Conservation (phyloP, 2,329 filamentous ascomycete genomes). For the Ramularia endophylla region DNA sequence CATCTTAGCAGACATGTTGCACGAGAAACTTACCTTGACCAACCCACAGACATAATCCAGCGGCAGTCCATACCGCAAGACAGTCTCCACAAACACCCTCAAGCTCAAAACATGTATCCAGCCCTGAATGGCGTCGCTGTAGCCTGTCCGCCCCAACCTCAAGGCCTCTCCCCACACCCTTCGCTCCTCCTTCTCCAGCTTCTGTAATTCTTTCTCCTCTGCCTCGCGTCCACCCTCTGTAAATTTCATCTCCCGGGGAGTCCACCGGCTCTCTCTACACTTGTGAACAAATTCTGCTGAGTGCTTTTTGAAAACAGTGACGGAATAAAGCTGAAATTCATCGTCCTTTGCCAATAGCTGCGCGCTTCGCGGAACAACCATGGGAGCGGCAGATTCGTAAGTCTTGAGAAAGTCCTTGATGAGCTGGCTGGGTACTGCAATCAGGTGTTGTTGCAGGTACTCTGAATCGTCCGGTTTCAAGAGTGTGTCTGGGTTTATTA, state of each 20-base stretch:
- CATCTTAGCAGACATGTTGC: too few species aligned
- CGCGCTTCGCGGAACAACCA: slow-evolving; percentile 90
- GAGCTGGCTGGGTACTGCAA: slow-evolving; percentile 74
- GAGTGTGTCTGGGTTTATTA: slow-evolving; percentile 68
- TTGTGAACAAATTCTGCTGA: slow-evolving; percentile 84
- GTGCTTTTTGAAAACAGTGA: slow-evolving; percentile 91
- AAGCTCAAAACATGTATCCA: slow-evolving; percentile 90
- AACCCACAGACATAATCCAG: slow-evolving; percentile 82
- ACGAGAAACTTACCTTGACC: slow-evolving; percentile 60
- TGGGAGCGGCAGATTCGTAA: slow-evolving; percentile 82
- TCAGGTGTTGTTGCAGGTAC: slow-evolving; percentile 91
- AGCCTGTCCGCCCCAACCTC: slow-evolving; percentile 80
- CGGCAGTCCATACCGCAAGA: slow-evolving; percentile 90
- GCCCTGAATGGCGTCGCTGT: slow-evolving; percentile 92
- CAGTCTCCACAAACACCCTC: slow-evolving; percentile 94
- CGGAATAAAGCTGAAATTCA: slow-evolving; percentile 82
- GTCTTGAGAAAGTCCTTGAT: slow-evolving; percentile 83
- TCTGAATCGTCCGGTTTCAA: slow-evolving; percentile 79
- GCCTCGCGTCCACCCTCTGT: slow-evolving; percentile 84
- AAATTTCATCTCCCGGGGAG: slow-evolving; percentile 88
- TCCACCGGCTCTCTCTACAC: slow-evolving; percentile 89
- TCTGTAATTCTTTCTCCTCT: slow-evolving; percentile 79
- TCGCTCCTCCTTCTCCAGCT: slow-evolving; percentile 75
- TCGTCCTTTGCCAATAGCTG: slow-evolving; percentile 75
- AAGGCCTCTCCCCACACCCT: slow-evolving; percentile 92